Base-by-base conservation (phyloP, 441 rosid genomes). In the Cnidoscolus chayamansa region DNA sequence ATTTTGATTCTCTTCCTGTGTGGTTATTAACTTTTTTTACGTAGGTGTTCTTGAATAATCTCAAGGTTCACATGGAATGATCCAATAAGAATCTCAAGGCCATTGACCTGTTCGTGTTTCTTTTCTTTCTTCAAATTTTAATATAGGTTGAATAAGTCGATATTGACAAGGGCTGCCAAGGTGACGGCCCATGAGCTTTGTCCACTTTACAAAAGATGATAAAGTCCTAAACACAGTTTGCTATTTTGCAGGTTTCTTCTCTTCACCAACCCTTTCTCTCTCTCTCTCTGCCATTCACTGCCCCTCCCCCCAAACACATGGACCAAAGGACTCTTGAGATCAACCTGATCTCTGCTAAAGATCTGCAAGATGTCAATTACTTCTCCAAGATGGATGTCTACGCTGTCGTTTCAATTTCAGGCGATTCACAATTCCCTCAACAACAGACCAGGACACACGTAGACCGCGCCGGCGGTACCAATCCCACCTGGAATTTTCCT, bases 351-450 rank as follows among this genome's bases (percentile, higher is more conserved):
- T 81, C 78, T 7, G 96, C 91, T 16, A 84, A 79, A 60, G 79
- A 81, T 74, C 81, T 90, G 19, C 79, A 86, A 76, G 72, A 86
- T 63, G 90, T 86, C 49, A 86, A 84, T 69, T 73, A 84, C 55
- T 54, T 90, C 74, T 66, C 84, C 67, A 81, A 80, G 67, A 90
- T 88, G 96, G 91, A 86, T 67, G 91, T 86, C 3, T 90, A 86
- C 79, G 88, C 76, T 15, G 81, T 83, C 59, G 85, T 81, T 75
- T 82, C 81, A 13, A 74, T 90, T 74, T 56, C 74, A 53, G 86
- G 91, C 35, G 89, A 80, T 69, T 64, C 79, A 4, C 63, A 43
- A 17, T 62, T 60, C 53, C 32, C 64, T 45, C 76, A 78, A 20
- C 87, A 86, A 75, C 85, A 83, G 78, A 53, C 64, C 60, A 89